Conservation (phyloP, 176 grass and related monocot genomes). For the Carex pumila region DNA sequence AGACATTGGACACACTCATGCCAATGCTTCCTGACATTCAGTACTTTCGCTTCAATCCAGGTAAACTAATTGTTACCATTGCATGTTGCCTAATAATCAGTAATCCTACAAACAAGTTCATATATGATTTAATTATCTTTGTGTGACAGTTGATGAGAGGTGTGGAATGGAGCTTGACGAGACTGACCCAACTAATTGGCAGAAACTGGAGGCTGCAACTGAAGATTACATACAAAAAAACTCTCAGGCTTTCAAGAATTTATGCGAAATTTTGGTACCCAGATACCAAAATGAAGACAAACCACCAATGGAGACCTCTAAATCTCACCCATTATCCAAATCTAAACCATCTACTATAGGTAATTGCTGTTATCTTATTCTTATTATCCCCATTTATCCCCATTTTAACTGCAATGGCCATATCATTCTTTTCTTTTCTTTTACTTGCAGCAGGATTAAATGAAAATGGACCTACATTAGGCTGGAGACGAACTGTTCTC, state of each 20-base stretch:
- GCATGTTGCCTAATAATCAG: neutral
- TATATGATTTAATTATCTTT: conserved; percentile 6
- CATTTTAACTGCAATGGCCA: neutral
- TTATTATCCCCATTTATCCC: neutral
- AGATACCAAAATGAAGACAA: conserved; percentile 70
- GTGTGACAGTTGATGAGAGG: conserved; percentile 79
- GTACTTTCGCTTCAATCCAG: conserved; percentile 98
- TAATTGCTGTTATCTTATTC: conserved; percentile 21
- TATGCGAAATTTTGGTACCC: conserved; percentile 72
- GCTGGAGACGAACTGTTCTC: conserved; percentile 89
- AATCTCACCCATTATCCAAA: conserved; percentile 61
- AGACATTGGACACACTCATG: conserved; percentile 86
- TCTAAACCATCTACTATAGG: conserved; percentile 58
- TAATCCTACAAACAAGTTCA: neutral
- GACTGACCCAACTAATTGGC: conserved; percentile 88
- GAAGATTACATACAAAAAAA: conserved; percentile 92
- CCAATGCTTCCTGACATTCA: conserved; percentile 96
- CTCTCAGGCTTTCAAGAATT: conserved; percentile 60
- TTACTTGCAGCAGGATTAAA: conserved; percentile 38
- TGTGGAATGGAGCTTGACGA: conserved; percentile 98
- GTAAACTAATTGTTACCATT: conserved; percentile 28
- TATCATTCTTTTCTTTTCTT: conserved; percentile 12
- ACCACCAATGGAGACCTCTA: conserved; percentile 46
- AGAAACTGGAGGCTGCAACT: conserved; percentile 88
- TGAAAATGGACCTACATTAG: conserved; percentile 68